Conservation (phyloP, 345 rosid genomes). For the Pseudoturritis turrita region DNA sequence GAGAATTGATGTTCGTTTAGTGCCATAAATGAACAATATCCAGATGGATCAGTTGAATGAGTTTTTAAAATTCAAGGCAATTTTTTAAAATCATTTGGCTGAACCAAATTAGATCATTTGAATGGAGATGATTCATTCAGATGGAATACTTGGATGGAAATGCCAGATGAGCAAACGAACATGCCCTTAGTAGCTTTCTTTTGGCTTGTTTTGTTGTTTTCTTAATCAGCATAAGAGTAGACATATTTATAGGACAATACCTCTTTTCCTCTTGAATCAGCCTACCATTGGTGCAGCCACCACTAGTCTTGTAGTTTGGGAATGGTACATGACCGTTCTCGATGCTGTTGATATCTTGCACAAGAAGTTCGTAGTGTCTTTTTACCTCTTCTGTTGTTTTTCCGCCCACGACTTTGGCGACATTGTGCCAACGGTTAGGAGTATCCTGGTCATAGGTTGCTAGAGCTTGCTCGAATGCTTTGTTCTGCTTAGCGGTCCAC, state of each 20-base stretch:
- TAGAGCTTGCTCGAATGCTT: constrained; percentile 87
- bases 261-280: constrained; percentile 36
- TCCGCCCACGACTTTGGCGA: constrained; percentile 84
- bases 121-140: too few species aligned
- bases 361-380: constrained; percentile 70
- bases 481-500: constrained; percentile 89
- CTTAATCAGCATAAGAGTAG: too few species aligned
- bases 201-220: too few species aligned
- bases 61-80: too few species aligned
- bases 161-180: too few species aligned
- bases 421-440: constrained; percentile 94
- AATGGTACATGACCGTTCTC: constrained; percentile 79
- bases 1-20: too few species aligned
- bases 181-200: too few species aligned
- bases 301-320: constrained; percentile 65
- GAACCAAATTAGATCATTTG: too few species aligned
- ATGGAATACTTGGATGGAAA: too few species aligned
- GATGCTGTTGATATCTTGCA: constrained; percentile 64
- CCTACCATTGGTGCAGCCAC: constrained; percentile 32
- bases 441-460: constrained; percentile 90
- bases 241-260: constrained; percentile 27
- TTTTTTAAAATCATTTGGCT: too few species aligned
- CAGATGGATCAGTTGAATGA: too few species aligned
- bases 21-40: too few species aligned
- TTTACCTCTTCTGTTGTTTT: constrained; percentile 84